A percentile compares a stretch with the other conserved stretches of the same genome.
These are phyloP conservation scores for Trichoderma koningiopsis DNA, from an alignment of 2,329 filamentous ascomycete genomes.

Conservation along the genomic window DNA sequence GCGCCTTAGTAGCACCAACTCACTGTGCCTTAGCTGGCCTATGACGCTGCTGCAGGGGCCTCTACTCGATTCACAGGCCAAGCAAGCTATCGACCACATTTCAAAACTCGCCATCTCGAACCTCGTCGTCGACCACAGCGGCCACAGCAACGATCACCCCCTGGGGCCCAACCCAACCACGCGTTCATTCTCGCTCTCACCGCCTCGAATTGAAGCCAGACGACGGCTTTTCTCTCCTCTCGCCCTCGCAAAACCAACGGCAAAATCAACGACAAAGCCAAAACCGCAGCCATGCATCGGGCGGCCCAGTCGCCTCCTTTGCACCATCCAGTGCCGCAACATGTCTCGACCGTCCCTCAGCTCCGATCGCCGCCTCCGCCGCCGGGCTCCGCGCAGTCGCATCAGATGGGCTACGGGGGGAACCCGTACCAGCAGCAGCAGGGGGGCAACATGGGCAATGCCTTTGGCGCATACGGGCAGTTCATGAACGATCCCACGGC, in stretches of 20 bases:
- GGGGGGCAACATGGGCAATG: constrained; percentile 54
- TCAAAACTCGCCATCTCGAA: constrained; percentile 14
- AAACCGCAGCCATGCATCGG: constrained; percentile 70
- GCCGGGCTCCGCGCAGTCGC: constrained; percentile 67
- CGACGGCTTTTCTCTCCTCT: constrained; percentile 27
- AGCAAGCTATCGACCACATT: constrained; percentile 38
- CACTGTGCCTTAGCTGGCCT: neutral
- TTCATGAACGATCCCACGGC: constrained; percentile 96
- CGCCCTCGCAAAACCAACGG: neutral
- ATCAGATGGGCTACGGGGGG: constrained; percentile 64
- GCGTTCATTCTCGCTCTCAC: constrained; percentile 5
- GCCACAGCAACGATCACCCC: neutral
- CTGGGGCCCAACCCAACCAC: neutral
- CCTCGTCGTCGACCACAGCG: neutral
- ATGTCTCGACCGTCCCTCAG: constrained; percentile 97
- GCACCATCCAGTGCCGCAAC: constrained; percentile 95
- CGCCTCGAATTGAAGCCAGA: constrained; percentile 25
- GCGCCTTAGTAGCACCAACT: constrained; percentile 2
- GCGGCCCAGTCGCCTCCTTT: constrained; percentile 85
- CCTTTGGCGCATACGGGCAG: constrained; percentile 76
- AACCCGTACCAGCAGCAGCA: constrained; percentile 75
- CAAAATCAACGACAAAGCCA: no score
- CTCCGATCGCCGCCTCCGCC: constrained; percentile 91
- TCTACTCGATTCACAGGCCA: neutral
- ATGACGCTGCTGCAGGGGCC: constrained; percentile 32